A percentile compares a stretch with the other conserved stretches of the same genome.
phyloP scores from a whole-genome alignment of 2,329 filamentous ascomycete species.

The Ascocoryne sarcoides region DNA sequence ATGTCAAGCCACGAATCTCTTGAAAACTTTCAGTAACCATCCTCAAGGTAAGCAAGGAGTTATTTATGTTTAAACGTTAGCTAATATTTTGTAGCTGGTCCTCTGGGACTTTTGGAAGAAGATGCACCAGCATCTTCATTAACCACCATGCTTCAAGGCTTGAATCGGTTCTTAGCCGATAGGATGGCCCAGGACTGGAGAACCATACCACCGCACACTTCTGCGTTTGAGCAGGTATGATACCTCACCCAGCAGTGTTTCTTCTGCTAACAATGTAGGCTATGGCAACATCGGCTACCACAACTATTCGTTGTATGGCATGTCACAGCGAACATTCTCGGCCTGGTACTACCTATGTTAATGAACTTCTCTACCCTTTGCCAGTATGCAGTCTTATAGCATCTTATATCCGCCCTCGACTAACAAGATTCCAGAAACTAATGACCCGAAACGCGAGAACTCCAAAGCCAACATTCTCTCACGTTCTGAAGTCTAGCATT shows the following conservation, averaged over 20 bases:
- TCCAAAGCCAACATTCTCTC: slow-evolving; percentile 65
- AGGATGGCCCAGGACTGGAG: slow-evolving; percentile 71
- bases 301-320: slow-evolving; percentile 72
- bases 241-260: neutral
- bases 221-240: slow-evolving; percentile 59
- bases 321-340: slow-evolving; percentile 81
- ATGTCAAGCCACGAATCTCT: slow-evolving; percentile 90
- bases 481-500: slow-evolving; percentile 85
- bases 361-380: slow-evolving; percentile 74
- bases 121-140: slow-evolving; percentile 64
- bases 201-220: slow-evolving; percentile 51
- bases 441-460: slow-evolving; percentile 40
- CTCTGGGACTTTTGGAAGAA: slow-evolving; percentile 77
- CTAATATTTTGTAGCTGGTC: slow-evolving; percentile 45
- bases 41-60: slow-evolving; percentile 50
- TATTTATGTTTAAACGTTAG: slow-evolving; percentile 8
- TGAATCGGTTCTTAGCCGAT: slow-evolving; percentile 79
- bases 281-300: slow-evolving; percentile 62
- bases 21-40: slow-evolving; percentile 80
- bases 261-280: slow-evolving; percentile 32
- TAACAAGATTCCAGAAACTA: slow-evolving; percentile 41
- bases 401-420: no score
- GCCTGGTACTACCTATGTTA: slow-evolving; percentile 70
- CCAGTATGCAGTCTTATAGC: no score
- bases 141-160: slow-evolving; percentile 73